These are phyloP conservation scores for Phellopilus nigrolimitatus DNA, from an alignment of 1,284 basidiomycete genomes.

Conservation along the genomic window DNA sequence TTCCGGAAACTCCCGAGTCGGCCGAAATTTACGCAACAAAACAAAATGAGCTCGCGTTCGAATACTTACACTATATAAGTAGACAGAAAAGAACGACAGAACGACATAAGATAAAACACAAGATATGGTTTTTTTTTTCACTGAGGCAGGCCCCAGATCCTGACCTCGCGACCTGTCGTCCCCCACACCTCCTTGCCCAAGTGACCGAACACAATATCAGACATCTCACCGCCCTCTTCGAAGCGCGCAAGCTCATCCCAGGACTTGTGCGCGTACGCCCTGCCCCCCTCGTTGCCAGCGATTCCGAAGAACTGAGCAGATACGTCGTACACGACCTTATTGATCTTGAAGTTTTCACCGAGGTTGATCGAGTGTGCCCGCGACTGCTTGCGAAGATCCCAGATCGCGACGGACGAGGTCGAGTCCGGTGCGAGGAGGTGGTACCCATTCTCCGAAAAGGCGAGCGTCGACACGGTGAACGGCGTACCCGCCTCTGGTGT, in stretches of 20 bases:
- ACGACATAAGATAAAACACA: background rate
- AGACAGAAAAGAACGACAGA: no score
- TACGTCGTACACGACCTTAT: slow-evolving; percentile 80
- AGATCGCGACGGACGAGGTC: slow-evolving; percentile 78
- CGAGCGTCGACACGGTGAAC: slow-evolving; percentile 75
- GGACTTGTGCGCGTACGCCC: slow-evolving; percentile 87
- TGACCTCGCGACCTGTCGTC: slow-evolving; percentile 68
- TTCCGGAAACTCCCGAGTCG: background rate
- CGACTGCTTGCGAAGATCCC: slow-evolving; percentile 91
- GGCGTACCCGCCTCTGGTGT: slow-evolving; percentile 57
- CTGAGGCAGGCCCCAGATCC: slow-evolving; percentile 64
- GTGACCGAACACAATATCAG: slow-evolving; percentile 69
- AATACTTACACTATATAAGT: no score
- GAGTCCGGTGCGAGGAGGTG: slow-evolving; percentile 83
- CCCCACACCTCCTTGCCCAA: slow-evolving; percentile 83
- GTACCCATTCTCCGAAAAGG: slow-evolving; percentile 98
- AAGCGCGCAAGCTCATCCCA: slow-evolving; percentile 84
- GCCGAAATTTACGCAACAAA: no score
- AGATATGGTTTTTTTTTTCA: background rate
- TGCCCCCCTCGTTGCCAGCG: slow-evolving; percentile 74
- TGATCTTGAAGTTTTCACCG: slow-evolving; percentile 72
- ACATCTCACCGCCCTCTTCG: slow-evolving; percentile 78
- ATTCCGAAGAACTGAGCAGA: slow-evolving; percentile 87
- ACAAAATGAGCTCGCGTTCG: no score
- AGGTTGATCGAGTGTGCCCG: slow-evolving; percentile 59